Base-by-base conservation (phyloP, 23 red algal species). In the Gracilaria domingensis region DNA sequence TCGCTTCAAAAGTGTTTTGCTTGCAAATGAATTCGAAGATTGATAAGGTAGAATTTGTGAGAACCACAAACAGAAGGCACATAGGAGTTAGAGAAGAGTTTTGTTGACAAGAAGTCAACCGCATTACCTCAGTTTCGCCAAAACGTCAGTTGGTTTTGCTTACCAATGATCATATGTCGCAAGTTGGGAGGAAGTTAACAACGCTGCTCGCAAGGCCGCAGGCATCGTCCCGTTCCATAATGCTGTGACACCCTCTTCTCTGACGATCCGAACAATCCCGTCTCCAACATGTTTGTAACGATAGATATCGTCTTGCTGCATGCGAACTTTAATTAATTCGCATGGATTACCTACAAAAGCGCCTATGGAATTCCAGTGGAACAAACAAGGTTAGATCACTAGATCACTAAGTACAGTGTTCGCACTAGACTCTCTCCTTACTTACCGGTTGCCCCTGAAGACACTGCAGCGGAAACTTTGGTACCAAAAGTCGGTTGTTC, bases 81-180 rank as follows among this genome's bases (percentile, higher is more conserved):
- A 36, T 1, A 18, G 30, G 9, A 7, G 64, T 69, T 69, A 69
- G 64, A 18, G 0, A 14, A 20, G 2, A 37, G 2, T 69, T 18
- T 69, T 36, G 32, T 18, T 20, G 8, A 55, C 9, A 18, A 55
- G 11, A 14, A 45, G 42, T 55, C 51, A 55, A 16, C 8, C 13
- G 11, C 9, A 45, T 7, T 2, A 8, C 14, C 51, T 55, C 51
- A 55, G 17, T 14, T 55, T 8, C 1, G 51, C 1, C 14, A 14
- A 18, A 55, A 55, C 1, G 51, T 20, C 51, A 55, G 8, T 18
- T 55, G 51, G 11, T 20, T 35, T 13, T 8, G 34, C 85, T 56
- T 88, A 88, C 85, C 85, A 61, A 61, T 88, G 85, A 53, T 88
- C 85, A 23, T 88, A 88, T 2, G 85, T 88, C 28, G 85, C 85